Percentiles rank a stretch among this genome's conserved stretches.
These are phyloP conservation scores for Scheffersomyces parashehatae DNA, from an alignment of 1,139 yeast species.

Conservation along the genomic window DNA sequence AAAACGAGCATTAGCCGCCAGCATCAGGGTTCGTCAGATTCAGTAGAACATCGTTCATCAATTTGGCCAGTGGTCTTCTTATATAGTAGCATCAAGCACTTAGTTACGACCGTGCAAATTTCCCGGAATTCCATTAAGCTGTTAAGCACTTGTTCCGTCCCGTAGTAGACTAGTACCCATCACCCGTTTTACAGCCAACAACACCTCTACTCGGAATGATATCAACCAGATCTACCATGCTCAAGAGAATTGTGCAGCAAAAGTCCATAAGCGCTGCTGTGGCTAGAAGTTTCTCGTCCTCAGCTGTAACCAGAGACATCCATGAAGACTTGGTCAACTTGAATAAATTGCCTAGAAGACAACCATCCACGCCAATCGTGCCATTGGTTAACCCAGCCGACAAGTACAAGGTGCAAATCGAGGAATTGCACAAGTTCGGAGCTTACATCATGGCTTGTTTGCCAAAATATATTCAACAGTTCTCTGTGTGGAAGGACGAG, in stretches of 20 bases:
- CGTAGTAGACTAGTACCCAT: too few relatives aligned
- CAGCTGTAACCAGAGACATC: neutral
- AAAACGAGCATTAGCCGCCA: too few relatives aligned
- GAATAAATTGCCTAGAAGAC: slow-evolving; percentile 41
- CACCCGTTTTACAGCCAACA: too few relatives aligned
- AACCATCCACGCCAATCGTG: slow-evolving; percentile 40
- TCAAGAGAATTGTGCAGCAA: slow-evolving; percentile 1
- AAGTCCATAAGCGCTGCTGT: slow-evolving; percentile 1
- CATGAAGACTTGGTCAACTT: slow-evolving; percentile 38
- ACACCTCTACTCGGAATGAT: slow-evolving; percentile 2
- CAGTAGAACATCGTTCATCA: too few relatives aligned
- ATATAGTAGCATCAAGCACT: too few relatives aligned
- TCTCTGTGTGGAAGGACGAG: slow-evolving; percentile 90
- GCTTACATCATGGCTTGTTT: slow-evolving; percentile 73
- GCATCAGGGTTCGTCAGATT: too few relatives aligned
- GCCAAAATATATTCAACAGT: slow-evolving; percentile 83
- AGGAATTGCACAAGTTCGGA: slow-evolving; percentile 82
- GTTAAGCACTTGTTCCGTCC: too few relatives aligned
- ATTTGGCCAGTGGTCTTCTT: too few relatives aligned
- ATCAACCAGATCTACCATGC: slow-evolving; percentile 1
- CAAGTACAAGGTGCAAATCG: slow-evolving; percentile 64
- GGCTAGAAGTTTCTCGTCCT: slow-evolving; percentile 6
- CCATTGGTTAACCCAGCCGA: slow-evolving; percentile 81
- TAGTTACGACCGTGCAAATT: too few relatives aligned
- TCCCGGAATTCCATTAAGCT: too few relatives aligned